phyloP scores from a whole-genome alignment of 2,329 filamentous ascomycete genomes.

The Penicillium aurantiogriseum region DNA sequence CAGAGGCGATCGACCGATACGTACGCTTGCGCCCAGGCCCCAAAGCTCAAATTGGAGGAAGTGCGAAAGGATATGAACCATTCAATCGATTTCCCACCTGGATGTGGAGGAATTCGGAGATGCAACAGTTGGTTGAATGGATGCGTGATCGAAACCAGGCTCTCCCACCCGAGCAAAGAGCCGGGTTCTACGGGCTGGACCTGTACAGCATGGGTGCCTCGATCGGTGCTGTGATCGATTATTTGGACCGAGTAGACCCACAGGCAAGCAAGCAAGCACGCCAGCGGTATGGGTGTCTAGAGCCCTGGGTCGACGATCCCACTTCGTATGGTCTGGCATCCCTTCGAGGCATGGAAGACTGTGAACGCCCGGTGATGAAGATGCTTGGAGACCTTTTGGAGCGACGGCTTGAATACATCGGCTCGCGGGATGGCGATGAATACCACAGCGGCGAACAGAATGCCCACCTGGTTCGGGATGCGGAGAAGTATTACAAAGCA shows the following conservation, averaged over 20 bases:
- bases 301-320: conserved; percentile 52
- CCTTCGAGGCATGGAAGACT: conserved; percentile 45
- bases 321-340: conserved; percentile 49
- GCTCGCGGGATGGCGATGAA: conserved; percentile 44
- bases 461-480: conserved; percentile 50
- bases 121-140: conserved; percentile 54
- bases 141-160: conserved; percentile 46
- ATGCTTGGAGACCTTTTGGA: conserved; percentile 49
- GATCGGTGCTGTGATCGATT: conserved; percentile 49
- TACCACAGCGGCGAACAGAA: conserved; percentile 54
- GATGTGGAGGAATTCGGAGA: conserved; percentile 58
- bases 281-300: conserved; percentile 47
- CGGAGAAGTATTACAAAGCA: conserved; percentile 52
- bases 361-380: conserved; percentile 46
- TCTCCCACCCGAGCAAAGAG: conserved; percentile 31
- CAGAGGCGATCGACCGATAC: conserved; percentile 52
- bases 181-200: conserved; percentile 53
- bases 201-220: conserved; percentile 51
- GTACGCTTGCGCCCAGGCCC: conserved; percentile 47
- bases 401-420: conserved; percentile 43
- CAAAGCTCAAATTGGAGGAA: conserved; percentile 32
- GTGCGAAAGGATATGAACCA: conserved; percentile 32
- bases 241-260: conserved; percentile 49
- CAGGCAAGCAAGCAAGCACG: conserved; percentile 46
- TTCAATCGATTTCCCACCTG: conserved; percentile 55